Evolutionary conservation across 345 rosid genomes (phyloP).

Genomic region (Euclidium syriacum): DNA sequence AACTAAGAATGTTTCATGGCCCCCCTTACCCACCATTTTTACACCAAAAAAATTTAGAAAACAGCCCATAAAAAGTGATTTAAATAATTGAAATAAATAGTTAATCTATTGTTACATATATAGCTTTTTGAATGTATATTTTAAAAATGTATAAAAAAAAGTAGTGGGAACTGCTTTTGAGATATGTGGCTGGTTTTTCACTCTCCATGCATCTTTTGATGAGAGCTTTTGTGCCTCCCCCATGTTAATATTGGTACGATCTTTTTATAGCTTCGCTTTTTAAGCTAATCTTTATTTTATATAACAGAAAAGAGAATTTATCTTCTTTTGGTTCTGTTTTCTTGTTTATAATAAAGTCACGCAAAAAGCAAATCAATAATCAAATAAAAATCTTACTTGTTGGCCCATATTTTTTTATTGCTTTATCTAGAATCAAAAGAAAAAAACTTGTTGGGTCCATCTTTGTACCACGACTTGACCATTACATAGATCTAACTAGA

Average conservation of each 20-base stretch:
- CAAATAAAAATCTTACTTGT: slow-evolving; percentile 3
- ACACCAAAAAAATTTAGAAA: no score
- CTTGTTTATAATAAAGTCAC: slow-evolving; percentile 31
- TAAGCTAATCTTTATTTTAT: slow-evolving; percentile 11
- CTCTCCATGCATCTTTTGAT: slow-evolving; percentile 45
- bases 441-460: slow-evolving; percentile 26
- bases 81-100: slow-evolving; percentile 18
- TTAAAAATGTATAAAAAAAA: not conserved
- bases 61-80: slow-evolving; percentile 30
- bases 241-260: slow-evolving; percentile 35
- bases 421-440: slow-evolving; percentile 29
- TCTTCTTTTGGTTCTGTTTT: slow-evolving; percentile 22
- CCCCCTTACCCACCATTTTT: slow-evolving; percentile 24
- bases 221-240: slow-evolving; percentile 50
- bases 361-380: slow-evolving; percentile 11
- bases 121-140: not conserved
- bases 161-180: slow-evolving; percentile 67
- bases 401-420: slow-evolving; percentile 25
- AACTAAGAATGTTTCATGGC: slow-evolving; percentile 27
- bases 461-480: slow-evolving; percentile 24
- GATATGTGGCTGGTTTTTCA: slow-evolving; percentile 42
- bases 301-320: not conserved
- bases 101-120: slow-evolving; percentile 8
- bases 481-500: slow-evolving; percentile 16
- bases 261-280: slow-evolving; percentile 27